Evolutionary conservation across 306 rosid species (phyloP).

Genomic region (Medicago truncatula): MtrunA17r5.0-ANR NC_053042.1:2340501-2341000

Average conservation of each 20-base stretch:
- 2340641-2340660: constrained; percentile 10
- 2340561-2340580: neutral
- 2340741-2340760: constrained; percentile 67
- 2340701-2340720: neutral
- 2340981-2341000: constrained; percentile 79
- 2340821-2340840: constrained; percentile 73
- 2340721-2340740: constrained; percentile 46
- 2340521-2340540: constrained; percentile 88
- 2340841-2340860: constrained; percentile 71
- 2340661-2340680: constrained; percentile 1
- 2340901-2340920: constrained; percentile 77
- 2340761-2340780: constrained; percentile 52
- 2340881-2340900: constrained; percentile 81
- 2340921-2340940: constrained; percentile 82
- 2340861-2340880: constrained; percentile 70
- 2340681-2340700: constrained; percentile 15
- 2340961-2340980: constrained; percentile 77
- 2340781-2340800: constrained; percentile 66
- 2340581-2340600: neutral
- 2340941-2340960: constrained; percentile 73
- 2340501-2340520: constrained; percentile 87
- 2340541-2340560: constrained; percentile 65
- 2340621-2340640: neutral
- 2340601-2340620: neutral
- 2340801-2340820: constrained; percentile 63